Percentiles rank a stretch among this genome's conserved stretches.
Conservation (phyloP, 805 yeast genomes). For the Candida quercuum region DNA sequence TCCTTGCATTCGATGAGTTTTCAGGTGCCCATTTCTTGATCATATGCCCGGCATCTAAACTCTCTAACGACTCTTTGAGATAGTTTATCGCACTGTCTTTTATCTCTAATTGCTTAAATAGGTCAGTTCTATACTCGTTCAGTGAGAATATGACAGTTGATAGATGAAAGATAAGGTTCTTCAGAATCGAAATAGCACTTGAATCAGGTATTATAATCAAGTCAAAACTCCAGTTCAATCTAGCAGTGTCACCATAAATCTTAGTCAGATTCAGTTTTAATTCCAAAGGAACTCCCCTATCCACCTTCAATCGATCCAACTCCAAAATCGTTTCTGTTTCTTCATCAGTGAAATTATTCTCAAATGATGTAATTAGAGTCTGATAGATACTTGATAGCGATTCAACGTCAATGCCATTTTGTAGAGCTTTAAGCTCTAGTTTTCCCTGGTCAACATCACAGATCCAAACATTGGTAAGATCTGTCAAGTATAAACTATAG, state of each 20-base stretch:
- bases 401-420: constrained; percentile 13
- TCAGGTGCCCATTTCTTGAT: constrained; percentile 29
- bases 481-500: constrained; percentile 18
- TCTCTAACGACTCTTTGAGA: constrained; percentile 24
- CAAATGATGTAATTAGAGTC: constrained; percentile 10
- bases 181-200: constrained; percentile 18
- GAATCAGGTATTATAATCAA: constrained; percentile 17
- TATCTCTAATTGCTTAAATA: constrained; percentile 15
- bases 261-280: constrained; percentile 12
- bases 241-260: constrained; percentile 3
- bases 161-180: constrained; percentile 16
- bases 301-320: constrained; percentile 10
- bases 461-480: constrained; percentile 20
- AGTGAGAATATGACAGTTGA: constrained; percentile 16
- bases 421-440: constrained; percentile 12
- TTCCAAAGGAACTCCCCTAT: constrained; percentile 15
- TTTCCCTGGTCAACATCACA: constrained; percentile 13
- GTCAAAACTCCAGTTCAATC: constrained; percentile 20
- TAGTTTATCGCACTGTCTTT: constrained; percentile 29
- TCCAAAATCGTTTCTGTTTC: constrained; percentile 5
- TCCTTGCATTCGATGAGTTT: constrained; percentile 23
- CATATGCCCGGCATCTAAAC: constrained; percentile 16
- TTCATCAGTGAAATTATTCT: constrained; percentile 7
- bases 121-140: constrained; percentile 15
- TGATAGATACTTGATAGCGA: constrained; percentile 9